These are phyloP conservation scores for Mallotus repandus DNA, from an alignment of 441 rosid genomes.

Conservation along the genomic window DNA sequence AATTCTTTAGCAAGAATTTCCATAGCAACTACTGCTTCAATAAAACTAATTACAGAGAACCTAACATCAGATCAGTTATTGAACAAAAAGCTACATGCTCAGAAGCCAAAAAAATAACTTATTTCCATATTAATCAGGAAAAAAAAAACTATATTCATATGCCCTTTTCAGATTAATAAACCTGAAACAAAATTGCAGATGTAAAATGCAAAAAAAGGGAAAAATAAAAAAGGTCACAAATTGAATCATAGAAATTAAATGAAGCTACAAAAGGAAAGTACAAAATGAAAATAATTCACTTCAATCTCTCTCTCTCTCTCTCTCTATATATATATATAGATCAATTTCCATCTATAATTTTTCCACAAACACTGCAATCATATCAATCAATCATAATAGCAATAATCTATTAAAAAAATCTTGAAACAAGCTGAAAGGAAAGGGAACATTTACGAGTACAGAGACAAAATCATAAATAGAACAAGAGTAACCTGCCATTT, in stretches of 20 bases:
- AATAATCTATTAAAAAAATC: background rate
- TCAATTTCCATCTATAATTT: background rate
- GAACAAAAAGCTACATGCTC: too few species aligned
- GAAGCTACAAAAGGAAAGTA: slow-evolving; percentile 8
- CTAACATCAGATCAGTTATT: too few species aligned
- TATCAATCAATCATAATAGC: background rate
- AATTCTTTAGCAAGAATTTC: background rate
- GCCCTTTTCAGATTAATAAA: background rate
- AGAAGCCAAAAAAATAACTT: too few species aligned
- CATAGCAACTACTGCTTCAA: too few species aligned
- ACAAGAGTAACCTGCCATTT: slow-evolving; percentile 1
- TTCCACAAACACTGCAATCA: background rate
- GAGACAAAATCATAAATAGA: background rate
- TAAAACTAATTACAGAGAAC: too few species aligned
- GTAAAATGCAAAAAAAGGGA: too few species aligned
- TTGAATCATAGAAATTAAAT: background rate
- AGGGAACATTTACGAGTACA: too few species aligned
- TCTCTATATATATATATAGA: background rate
- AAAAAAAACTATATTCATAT: too few species aligned
- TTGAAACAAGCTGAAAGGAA: background rate
- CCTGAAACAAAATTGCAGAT: background rate
- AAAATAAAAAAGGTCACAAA: background rate
- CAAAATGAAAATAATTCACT: background rate
- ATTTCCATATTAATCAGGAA: too few species aligned
- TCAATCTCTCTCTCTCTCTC: too few species aligned